Evolutionary conservation across 2,329 filamentous ascomycete species (phyloP), one percentile per base, ranked within the genome.

Genomic region (Ascocoryne sarcoides): DNA sequence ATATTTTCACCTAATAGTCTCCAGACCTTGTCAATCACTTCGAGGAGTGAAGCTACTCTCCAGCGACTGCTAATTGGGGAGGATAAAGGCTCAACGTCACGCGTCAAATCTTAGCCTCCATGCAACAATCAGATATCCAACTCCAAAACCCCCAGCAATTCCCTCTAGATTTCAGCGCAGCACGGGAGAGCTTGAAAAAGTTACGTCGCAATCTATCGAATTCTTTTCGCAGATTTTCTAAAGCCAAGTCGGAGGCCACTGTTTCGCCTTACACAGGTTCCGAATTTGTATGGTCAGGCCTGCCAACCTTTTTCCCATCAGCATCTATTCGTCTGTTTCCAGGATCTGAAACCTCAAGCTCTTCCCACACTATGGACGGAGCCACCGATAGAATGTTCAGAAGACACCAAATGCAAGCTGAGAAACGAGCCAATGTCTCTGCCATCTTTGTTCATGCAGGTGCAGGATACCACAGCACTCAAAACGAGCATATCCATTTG

Each of bases 381-480:
- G 39, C 53, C 14, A 40, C 42, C 18, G 56, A 58, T 19, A 53
- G 46, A 37, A 39, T 49, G 30, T 43, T 49, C 31, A 42, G 49
- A 32, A 37, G 43, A 32, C 48, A 32, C 15, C 38, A 48, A n/a
- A 42, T 42, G 18, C 32, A 40, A 17, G 47, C 43, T 26, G 37
- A 33, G 8, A 45, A 40, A 15, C 40, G 40, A 19, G 40, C 48
- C 8, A 47, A 49, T 34, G 65, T 78, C 8, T 78, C 78, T 42
- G 88, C 87, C 44, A 90, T 98, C 38, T 96, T 95, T 61, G 82
- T 98, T 32, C 92, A 98, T 62, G 92, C 90, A 28, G 92, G 92
- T 23, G 92, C 92, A 12, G 92, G 92, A 3, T 98, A 86, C 55
- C 92, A 98, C 61, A 95, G 88, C 58, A 69, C 76, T 17, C 76